phyloP scores from a whole-genome alignment of 306 rosid genomes.

The Medicago ruthenica region DNA sequence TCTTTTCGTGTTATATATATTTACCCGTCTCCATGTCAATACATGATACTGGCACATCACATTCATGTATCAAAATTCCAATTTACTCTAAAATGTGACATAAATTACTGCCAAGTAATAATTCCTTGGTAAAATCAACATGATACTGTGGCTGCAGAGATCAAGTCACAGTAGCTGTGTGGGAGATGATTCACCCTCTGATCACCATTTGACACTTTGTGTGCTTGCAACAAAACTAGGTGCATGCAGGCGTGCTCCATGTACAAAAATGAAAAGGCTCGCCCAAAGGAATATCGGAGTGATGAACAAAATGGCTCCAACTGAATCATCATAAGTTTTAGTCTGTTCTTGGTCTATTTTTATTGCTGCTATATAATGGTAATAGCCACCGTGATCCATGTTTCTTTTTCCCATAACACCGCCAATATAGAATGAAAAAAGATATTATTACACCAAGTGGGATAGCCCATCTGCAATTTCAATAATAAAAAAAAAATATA shows the following conservation, averaged over 20 bases:
- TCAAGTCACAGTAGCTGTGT: conserved; percentile 34
- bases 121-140: conserved; percentile 30
- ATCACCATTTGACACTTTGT: conserved; percentile 33
- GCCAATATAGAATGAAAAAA: conserved; percentile 74
- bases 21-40: conserved; percentile 36
- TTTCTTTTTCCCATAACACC: conserved; percentile 83
- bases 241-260: conserved; percentile 35
- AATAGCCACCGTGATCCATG: conserved; percentile 72
- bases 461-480: conserved; percentile 89
- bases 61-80: conserved; percentile 31
- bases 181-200: conserved; percentile 26
- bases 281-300: conserved; percentile 38
- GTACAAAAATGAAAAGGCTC: conserved; percentile 45
- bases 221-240: conserved; percentile 34
- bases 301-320: conserved; percentile 23
- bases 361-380: conserved; percentile 71
- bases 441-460: conserved; percentile 64
- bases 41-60: conserved; percentile 27
- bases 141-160: conserved; percentile 29
- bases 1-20: conserved; percentile 4
- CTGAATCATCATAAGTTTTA: conserved; percentile 39
- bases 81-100: conserved; percentile 35
- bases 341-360: conserved; percentile 76
- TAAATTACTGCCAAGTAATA: conserved; percentile 28
- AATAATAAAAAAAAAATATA: not conserved